These are phyloP conservation scores for Apiospora arundinis DNA, from an alignment of 2,329 filamentous ascomycete species.

Conservation along the genomic window DNA sequence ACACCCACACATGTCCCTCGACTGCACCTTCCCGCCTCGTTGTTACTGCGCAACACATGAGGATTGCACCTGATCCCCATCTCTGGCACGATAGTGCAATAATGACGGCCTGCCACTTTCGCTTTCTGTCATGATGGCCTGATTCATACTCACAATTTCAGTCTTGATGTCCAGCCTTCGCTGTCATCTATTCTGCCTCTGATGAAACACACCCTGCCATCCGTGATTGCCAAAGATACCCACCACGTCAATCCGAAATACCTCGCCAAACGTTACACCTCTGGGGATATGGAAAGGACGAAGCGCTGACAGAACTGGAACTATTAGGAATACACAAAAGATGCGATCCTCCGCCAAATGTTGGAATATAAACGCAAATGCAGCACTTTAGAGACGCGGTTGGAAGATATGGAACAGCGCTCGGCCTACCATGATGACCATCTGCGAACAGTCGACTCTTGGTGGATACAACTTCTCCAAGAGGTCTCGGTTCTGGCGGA, in stretches of 20 bases:
- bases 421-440: conserved; percentile 90
- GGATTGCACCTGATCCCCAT: neutral
- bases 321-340: conserved; percentile 85
- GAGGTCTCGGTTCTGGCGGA: conserved; percentile 6
- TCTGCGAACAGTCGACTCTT: conserved; percentile 85
- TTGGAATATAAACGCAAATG: conserved; percentile 96
- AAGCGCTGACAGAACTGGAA: conserved; percentile 44
- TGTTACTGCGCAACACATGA: neutral
- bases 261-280: conserved; percentile 26
- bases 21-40: neutral
- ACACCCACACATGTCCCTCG: conserved; percentile 27
- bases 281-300: conserved; percentile 5
- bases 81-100: neutral
- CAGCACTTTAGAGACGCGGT: conserved; percentile 76
- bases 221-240: conserved; percentile 31
- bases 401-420: conserved; percentile 81
- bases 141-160: conserved; percentile 42
- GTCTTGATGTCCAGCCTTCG: conserved; percentile 40
- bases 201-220: conserved; percentile 28
- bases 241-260: conserved; percentile 34
- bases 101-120: conserved; percentile 17
- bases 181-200: conserved; percentile 35
- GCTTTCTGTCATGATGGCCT: conserved; percentile 11
- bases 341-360: conserved; percentile 97
- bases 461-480: conserved; percentile 85